phyloP scores from a whole-genome alignment of 2,329 filamentous ascomycete species.

The Paracoccidioides brasiliensis region DNA sequence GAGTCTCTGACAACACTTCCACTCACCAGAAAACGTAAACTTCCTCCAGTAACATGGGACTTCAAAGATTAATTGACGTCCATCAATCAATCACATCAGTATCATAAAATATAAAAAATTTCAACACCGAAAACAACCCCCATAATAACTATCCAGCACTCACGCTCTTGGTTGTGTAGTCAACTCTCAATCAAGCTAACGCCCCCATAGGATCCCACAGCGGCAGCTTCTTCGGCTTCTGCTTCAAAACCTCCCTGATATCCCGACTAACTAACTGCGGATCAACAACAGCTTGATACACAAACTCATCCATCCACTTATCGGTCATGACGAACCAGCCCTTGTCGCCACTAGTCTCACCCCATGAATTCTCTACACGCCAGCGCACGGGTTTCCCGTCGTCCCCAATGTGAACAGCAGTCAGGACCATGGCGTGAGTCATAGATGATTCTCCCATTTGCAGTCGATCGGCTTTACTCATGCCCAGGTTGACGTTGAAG shows the following conservation, averaged over 20 bases:
- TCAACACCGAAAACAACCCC: too few species aligned
- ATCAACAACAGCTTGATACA: conserved; percentile 77
- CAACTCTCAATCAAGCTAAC: conserved; percentile 40
- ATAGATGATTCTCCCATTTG: conserved; percentile 64
- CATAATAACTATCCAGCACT: too few species aligned
- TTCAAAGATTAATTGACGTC: too few species aligned
- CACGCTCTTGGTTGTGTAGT: too few species aligned
- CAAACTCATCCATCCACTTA: conserved; percentile 65
- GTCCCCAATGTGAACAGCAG: conserved; percentile 61
- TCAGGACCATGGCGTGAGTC: conserved; percentile 90
- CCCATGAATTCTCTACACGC: conserved; percentile 84
- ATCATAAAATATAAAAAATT: too few species aligned
- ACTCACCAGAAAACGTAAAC: too few species aligned
- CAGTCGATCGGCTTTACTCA: conserved; percentile 65
- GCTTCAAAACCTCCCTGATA: conserved; percentile 55
- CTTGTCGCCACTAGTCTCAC: conserved; percentile 52
- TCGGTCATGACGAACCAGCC: conserved; percentile 89
- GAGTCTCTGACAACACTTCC: too few species aligned
- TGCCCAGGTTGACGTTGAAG: conserved; percentile 61
- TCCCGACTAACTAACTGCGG: conserved; percentile 52
- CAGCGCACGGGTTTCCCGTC: conserved; percentile 57
- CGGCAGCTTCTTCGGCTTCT: conserved; percentile 57
- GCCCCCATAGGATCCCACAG: conserved; percentile 74
- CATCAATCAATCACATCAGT: too few species aligned
- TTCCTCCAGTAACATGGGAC: too few species aligned